Evolutionary conservation across 108 stramenopile species (phyloP), one percentile per base, ranked within the genome.

Genomic region (Epithemia pelagica): DNA sequence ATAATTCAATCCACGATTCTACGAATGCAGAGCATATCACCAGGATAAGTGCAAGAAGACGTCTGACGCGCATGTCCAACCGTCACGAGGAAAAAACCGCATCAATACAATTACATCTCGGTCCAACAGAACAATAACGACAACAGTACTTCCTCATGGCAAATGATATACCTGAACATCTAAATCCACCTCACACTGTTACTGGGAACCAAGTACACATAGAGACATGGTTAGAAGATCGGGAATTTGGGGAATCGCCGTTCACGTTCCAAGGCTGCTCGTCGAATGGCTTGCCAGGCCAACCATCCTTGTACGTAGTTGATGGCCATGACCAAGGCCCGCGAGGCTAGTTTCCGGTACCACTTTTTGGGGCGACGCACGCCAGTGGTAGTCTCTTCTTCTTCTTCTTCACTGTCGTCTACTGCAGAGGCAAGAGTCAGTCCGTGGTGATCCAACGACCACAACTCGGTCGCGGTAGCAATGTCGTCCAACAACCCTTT

Each of bases 241-340:
- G 92, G 92, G 80, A 94, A 94, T 68, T 94, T 94, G 2, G 92
- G 92, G 84, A 90, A 82, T 23, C 74, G 59, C 33, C 77, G 71
- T 66, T 94, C 92, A 0, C 92, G 82, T 58, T 80, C 79, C 54
- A 69, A 51, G 32, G 92, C 92, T 28, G 89, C 92, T 61, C 78
- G 76, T 59, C 74, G 72, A 28, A 94, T 61, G 21, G 76, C 79
- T 73, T 94, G 92, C 61, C 82, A 83, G 10, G 86, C 86, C 52
- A 94, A 61, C 92, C 89, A 90, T 31, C 92, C 92, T 61, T 94
- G 92, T 2, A 87, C 21, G 63, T 90, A 94, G 66, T 94, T 94
- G 19, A 94, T 73, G 10, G 82, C 86, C 30, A 94, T 74, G 1
- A 90, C 77, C 22, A 89, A 64, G 3, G 70, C 78, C 30, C 90